phyloP scores from a whole-genome alignment of 495 filamentous ascomycete species.

The Amniculicola lignicola region DNA sequence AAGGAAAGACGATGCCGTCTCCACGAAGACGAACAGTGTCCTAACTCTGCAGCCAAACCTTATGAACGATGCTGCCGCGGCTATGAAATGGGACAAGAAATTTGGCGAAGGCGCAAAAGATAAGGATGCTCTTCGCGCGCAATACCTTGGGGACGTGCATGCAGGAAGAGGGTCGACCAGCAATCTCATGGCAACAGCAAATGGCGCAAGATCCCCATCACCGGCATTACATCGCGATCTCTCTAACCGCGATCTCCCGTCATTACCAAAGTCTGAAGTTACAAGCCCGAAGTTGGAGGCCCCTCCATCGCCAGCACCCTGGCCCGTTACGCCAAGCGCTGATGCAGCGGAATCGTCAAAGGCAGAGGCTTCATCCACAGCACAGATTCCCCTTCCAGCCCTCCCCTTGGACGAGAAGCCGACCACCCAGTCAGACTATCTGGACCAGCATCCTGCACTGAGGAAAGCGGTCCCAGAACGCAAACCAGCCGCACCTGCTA shows the following conservation, averaged over 20 bases:
- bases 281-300: constrained; percentile 4
- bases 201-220: constrained; percentile 26
- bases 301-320: constrained; percentile 21
- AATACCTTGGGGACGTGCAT: constrained; percentile 70
- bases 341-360: not conserved
- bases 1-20: constrained; percentile 50
- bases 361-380: constrained; percentile 24
- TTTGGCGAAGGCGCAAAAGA: constrained; percentile 73
- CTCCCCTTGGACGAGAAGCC: constrained; percentile 35
- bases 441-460: constrained; percentile 40
- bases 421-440: constrained; percentile 11
- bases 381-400: constrained; percentile 14
- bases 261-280: constrained; percentile 25
- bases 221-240: constrained; percentile 15
- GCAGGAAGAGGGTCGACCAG: constrained; percentile 57
- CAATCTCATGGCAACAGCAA: constrained; percentile 27
- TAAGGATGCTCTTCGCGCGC: constrained; percentile 73
- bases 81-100: constrained; percentile 91
- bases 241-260: constrained; percentile 35
- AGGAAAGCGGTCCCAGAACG: constrained; percentile 29
- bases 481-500: constrained; percentile 8
- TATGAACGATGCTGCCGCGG: constrained; percentile 80
- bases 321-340: constrained; percentile 15
- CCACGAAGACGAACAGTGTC: constrained; percentile 83
- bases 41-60: constrained; percentile 85